A percentile compares a stretch with the other conserved stretches of the same genome.
phyloP scores from a whole-genome alignment of 345 rosid species.

The Abelmoschus esculentus region DNA sequence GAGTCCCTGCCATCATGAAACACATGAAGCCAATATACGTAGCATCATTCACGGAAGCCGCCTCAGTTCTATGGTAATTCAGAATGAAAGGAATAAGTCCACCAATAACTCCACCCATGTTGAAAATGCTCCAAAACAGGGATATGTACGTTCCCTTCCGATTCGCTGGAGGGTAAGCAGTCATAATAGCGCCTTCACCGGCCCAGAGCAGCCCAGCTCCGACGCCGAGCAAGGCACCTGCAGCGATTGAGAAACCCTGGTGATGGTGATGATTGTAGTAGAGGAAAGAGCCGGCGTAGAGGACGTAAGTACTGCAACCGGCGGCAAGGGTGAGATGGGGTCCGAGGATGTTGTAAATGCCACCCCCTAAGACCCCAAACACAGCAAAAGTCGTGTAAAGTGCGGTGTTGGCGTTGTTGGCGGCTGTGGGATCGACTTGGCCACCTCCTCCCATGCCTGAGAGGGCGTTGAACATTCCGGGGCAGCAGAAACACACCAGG shows the following conservation, averaged over 20 bases:
- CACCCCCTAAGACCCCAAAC: slow-evolving; percentile 51
- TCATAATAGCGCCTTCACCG: slow-evolving; percentile 89
- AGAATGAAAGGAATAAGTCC: slow-evolving; percentile 55
- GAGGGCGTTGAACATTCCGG: slow-evolving; percentile 94
- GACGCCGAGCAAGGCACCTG: slow-evolving; percentile 67
- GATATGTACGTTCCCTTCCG: slow-evolving; percentile 82
- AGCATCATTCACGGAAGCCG: slow-evolving; percentile 57
- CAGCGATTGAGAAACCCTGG: slow-evolving; percentile 46
- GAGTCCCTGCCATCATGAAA: slow-evolving; percentile 60
- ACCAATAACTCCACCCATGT: slow-evolving; percentile 71
- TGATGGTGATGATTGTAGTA: slow-evolving; percentile 55
- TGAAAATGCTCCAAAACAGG: slow-evolving; percentile 65
- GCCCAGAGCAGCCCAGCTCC: slow-evolving; percentile 97
- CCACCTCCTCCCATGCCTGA: slow-evolving; percentile 98
- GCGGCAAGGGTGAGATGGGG: slow-evolving; percentile 60
- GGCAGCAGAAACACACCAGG: slow-evolving; percentile 90
- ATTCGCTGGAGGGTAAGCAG: slow-evolving; percentile 73
- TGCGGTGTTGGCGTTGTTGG: slow-evolving; percentile 75
- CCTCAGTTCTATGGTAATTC: slow-evolving; percentile 43
- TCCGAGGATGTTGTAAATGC: slow-evolving; percentile 51
- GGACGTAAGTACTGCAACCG: slow-evolving; percentile 71
- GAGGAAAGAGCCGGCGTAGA: slow-evolving; percentile 62
- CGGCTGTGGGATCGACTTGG: slow-evolving; percentile 69
- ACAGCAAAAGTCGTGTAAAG: slow-evolving; percentile 52
- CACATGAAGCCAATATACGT: slow-evolving; percentile 75